Percentiles rank a stretch among this genome's conserved stretches.
Evolutionary conservation across 2,329 filamentous ascomycete genomes (phyloP).

Genomic region (Colletotrichum magnum): DNA sequence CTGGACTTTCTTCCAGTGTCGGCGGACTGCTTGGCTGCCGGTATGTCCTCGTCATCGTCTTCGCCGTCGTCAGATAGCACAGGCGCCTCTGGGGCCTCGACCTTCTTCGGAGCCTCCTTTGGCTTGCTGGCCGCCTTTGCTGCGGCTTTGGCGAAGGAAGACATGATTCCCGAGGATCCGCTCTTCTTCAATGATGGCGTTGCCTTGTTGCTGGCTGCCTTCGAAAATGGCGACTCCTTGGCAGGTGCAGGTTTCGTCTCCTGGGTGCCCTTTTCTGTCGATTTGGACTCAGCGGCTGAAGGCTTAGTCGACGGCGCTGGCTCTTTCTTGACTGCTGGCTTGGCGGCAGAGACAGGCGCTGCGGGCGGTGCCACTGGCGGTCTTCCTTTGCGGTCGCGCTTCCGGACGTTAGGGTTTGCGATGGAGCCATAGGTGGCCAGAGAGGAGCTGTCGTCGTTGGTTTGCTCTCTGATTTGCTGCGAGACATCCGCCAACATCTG

Average conservation of each 20-base stretch:
- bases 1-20: constrained; percentile 57
- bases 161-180: constrained; percentile 75
- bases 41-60: constrained; percentile 69
- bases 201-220: constrained; percentile 57
- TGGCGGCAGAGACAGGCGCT: constrained; percentile 46
- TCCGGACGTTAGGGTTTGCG: constrained; percentile 76
- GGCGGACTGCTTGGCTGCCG: constrained; percentile 52
- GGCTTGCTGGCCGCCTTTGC: constrained; percentile 45
- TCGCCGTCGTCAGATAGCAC: constrained; percentile 67
- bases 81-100: constrained; percentile 23
- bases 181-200: constrained; percentile 67
- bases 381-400: constrained; percentile 59
- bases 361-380: constrained; percentile 42
- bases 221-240: constrained; percentile 55
- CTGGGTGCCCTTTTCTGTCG: constrained; percentile 49
- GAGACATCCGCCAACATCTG: constrained; percentile 79
- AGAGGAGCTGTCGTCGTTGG: constrained; percentile 72
- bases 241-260: constrained; percentile 53
- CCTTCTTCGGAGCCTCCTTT: constrained; percentile 26
- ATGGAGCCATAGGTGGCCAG: constrained; percentile 80
- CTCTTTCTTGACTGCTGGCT: constrained; percentile 50
- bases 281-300: constrained; percentile 42
- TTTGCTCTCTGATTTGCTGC: constrained; percentile 71
- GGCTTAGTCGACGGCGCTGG: constrained; percentile 43
- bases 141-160: constrained; percentile 79